These are phyloP conservation scores for Metschnikowia chrysomelidarum DNA, from an alignment of 805 yeast species.

Conservation along the genomic window DNA sequence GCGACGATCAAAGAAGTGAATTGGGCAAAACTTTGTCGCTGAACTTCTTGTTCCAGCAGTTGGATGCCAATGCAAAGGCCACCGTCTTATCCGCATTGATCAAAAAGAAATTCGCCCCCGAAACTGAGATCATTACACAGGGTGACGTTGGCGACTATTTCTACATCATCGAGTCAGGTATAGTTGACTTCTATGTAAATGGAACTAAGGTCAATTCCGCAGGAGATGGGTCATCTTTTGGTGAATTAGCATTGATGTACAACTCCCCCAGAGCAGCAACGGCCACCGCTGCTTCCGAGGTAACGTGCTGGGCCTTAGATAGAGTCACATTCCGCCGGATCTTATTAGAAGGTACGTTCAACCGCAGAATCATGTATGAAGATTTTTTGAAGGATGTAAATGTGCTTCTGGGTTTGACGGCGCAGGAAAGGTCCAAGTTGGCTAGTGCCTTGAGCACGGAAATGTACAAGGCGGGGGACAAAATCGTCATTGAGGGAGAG, in stretches of 20 bases:
- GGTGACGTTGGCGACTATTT: constrained; percentile 96
- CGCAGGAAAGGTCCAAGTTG: constrained; percentile 82
- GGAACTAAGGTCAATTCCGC: constrained; percentile 67
- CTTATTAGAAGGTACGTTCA: constrained; percentile 83
- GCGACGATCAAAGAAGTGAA: constrained; percentile 61
- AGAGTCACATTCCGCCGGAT: constrained; percentile 91
- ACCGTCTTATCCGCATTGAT: constrained; percentile 83
- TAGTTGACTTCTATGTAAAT: constrained; percentile 77
- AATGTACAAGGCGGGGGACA: constrained; percentile 64
- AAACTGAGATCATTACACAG: constrained; percentile 72
- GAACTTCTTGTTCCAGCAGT: constrained; percentile 80
- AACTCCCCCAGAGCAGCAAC: constrained; percentile 98
- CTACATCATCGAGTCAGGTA: constrained; percentile 81
- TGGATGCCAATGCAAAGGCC: constrained; percentile 73
- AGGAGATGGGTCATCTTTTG: constrained; percentile 89
- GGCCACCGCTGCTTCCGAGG: constrained; percentile 65
- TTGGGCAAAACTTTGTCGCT: constrained; percentile 69
- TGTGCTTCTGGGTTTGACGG: constrained; percentile 66
- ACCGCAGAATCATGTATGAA: constrained; percentile 88
- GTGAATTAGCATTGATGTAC: constrained; percentile 96
- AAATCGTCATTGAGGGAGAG: constrained; percentile 84
- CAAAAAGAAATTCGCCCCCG: constrained; percentile 60
- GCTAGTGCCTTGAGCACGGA: constrained; percentile 93
- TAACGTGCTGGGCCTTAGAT: constrained; percentile 84
- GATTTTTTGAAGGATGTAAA: constrained; percentile 84